Base-by-base conservation (phyloP, 176 grass and related monocot genomes). In the Tillandsia leiboldiana region DNA sequence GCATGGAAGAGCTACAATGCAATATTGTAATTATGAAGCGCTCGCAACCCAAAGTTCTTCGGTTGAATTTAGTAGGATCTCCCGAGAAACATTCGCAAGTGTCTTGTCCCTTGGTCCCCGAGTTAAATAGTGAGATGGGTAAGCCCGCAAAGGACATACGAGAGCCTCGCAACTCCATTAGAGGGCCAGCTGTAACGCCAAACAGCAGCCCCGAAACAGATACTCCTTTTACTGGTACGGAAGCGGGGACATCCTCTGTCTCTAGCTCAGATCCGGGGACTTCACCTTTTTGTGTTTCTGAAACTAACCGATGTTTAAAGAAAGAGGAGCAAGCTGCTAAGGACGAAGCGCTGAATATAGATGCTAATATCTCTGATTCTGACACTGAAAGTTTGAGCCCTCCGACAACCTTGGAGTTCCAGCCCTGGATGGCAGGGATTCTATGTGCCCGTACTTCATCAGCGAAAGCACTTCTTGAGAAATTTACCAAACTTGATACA, bases 11-110 rank as follows among this genome's bases (percentile, higher is more conserved):
- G 64, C 80, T 99, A 48, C 95, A 90, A 70, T 99, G 95, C 70
- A 99, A 99, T 70, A 99, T 99, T 53, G 95, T 94, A 51, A 87
- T 94, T 56, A 99, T 99, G 95, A 99, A 99, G 81, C 86, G 84
- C 15, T 93, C 87, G 24, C 90, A 94, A 73, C 90, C 95, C 28
- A 94, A 99, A 88, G 95, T 99, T 83, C 80, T 99, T 52, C 84
- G 95, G n/a, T 71, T 99, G 75, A 99, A 99, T 85, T 82, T 99
- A 51, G 68, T 94, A 42, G 87, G 90, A 70, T 99, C 95, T 79
- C 80, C 82, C 24, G 95, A 94, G 49, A 92, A 90, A 81, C 82
- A 79, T 63, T 52, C 80, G 11, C 84, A 84, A 72, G 26, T 53
- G 62, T 50, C 67, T 48, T 73, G 68, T 72, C 54, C 78, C 73